Base-by-base conservation (phyloP, 768 basidiomycete genomes). In the Mycena indigotica region DNA sequence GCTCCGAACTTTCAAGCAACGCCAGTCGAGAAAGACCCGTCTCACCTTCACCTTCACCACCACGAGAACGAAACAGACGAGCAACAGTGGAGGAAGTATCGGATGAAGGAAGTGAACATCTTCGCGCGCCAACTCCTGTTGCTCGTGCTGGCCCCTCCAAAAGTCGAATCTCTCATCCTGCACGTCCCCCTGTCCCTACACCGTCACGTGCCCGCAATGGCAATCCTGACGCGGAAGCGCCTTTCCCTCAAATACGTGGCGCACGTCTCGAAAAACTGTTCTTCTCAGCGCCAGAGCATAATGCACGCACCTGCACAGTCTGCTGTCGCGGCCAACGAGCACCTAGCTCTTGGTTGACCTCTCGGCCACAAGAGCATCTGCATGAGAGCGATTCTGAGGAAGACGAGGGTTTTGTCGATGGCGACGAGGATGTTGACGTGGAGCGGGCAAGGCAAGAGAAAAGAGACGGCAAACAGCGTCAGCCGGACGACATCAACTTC, bases 201-300 rank as follows among this genome's bases (percentile, higher is more conserved):
- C 61, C 61, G 17, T 58, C 53, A 12, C 56, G 61, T 15, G 57
- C 61, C 57, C 45, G 58, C 44, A 48, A 53, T 48, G 32, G 13
- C 39, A 39, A 40, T 25, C 51, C 41, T n/a, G 70, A 69, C 44
- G 59, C 63, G 6, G 77, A 75, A 25, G 79, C 85, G 0, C 86
- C 90, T 1, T 93, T 97, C 75, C 94, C 94, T 0, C 83, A 85
- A 57, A 94, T 95, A 44, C 84, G 89, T 21, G 92, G 90, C 8
- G 84, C 84, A 41, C 84, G 82, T 40, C 80, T 93, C 35, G 92
- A 96, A 67, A 79, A 82, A 0, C 72, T 95, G 50, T 94, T 95
- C 75, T 93, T 91, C 72, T 85, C 85, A 45, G 84, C 87, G 1
- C 88, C 89, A 2, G 85, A 84, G 41, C 92, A 94, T 62, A 84